phyloP scores from a whole-genome alignment of 1,284 basidiomycete species.

The Entoloma clypeatum region DNA sequence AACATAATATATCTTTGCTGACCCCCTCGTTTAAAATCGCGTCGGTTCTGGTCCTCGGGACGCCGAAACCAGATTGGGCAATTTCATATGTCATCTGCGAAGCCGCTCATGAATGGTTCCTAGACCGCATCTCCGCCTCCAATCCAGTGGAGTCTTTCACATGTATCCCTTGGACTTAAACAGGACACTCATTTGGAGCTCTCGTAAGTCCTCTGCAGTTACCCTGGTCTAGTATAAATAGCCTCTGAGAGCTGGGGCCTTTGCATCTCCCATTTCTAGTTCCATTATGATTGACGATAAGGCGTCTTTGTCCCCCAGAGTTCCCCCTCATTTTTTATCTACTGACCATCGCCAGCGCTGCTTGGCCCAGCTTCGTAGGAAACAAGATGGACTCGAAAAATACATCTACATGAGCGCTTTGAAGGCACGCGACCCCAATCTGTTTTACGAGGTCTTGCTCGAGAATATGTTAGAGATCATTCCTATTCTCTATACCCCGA shows the following conservation, averaged over 20 bases:
- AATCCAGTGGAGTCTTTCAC: slow-evolving; percentile 18
- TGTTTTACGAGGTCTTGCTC: slow-evolving; percentile 62
- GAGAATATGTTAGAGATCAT: slow-evolving; percentile 54
- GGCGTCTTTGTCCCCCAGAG: slow-evolving; percentile 18
- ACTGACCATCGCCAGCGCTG: slow-evolving; percentile 57
- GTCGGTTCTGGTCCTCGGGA: slow-evolving; percentile 33
- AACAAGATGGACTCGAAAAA: slow-evolving; percentile 56
- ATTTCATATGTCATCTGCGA: slow-evolving; percentile 26
- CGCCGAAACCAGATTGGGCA: slow-evolving; percentile 29
- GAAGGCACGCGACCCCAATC: slow-evolving; percentile 57
- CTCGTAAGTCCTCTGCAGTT: not conserved
- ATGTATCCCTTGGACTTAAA: no score
- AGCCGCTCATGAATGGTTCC: slow-evolving; percentile 10
- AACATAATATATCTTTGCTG: not conserved
- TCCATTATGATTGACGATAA: not conserved
- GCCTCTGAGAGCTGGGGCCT: not conserved
- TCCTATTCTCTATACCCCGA: slow-evolving; percentile 78
- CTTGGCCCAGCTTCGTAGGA: slow-evolving; percentile 58
- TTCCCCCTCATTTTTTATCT: slow-evolving; percentile 51
- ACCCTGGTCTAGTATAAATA: not conserved
- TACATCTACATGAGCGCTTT: slow-evolving; percentile 69
- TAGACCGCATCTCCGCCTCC: slow-evolving; percentile 13
- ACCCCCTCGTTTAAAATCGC: slow-evolving; percentile 3
- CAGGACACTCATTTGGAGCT: slow-evolving; percentile 6
- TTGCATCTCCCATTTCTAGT: slow-evolving; percentile 2